Evolutionary conservation across 805 yeast species (phyloP), one percentile per base, ranked within the genome.

Genomic region (Dipodascopsis tothii): DNA sequence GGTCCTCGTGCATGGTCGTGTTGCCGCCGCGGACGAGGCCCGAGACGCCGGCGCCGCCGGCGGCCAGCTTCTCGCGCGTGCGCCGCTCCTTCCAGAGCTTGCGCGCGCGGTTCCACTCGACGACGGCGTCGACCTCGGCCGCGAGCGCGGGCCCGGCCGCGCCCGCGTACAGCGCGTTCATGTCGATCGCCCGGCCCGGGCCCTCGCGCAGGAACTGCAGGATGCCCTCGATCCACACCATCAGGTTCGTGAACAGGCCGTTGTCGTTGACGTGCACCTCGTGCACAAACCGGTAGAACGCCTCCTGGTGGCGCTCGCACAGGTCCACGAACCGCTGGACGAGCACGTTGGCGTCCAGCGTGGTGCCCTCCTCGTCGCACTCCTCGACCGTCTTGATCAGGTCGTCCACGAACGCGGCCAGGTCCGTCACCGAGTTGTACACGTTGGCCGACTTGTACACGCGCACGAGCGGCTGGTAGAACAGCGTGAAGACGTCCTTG

Each of bases 261-360:
- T 77, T 69, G 58, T 90, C 97, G 51, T 83, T 77, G n/a, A 71
- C 49, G 61, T 88, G 87, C n/a, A 87, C 75, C 41, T 82, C 79
- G 58, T 85, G 90, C 45, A 90, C 70, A 57, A 90, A 92, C 41
- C 67, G 67, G 68, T 84, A 84, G 38, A 84, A 71, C 9, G 80
- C 70, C 44, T 75, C 78, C 52, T 84, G 84, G 60, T 88, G 94
- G 22, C 75, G 74, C 35, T 78, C 78, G 34, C 86, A 73, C 17
- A 90, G 65, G 7, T 68, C 68, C 59, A 82, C 75, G 33, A 90
- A 74, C 35, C 74, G 71, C 50, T 78, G 74, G 27, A 85, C 88
- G 48, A 84, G 72, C 50, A 82, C 80, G 35, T 74, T 69, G 2
- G 83, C 68, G 46, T 77, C 74, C 4, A 68, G 60, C 16, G 71